phyloP scores from a whole-genome alignment of 805 yeast species.

The Starmera quercuum region DNA sequence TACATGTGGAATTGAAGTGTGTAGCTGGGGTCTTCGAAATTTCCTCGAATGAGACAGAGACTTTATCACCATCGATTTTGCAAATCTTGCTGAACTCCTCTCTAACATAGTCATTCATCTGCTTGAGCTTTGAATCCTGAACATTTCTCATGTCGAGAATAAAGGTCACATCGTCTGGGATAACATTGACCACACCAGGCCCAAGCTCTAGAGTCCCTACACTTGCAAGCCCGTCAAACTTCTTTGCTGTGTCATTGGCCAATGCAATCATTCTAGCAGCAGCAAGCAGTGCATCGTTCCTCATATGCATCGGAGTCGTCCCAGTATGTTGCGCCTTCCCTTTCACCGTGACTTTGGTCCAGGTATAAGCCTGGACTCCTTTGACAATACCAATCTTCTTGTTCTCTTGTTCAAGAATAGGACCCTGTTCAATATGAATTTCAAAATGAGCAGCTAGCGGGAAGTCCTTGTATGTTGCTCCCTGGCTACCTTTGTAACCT shows the following conservation, averaged over 20 bases:
- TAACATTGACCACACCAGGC: conserved; percentile 61
- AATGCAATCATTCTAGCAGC: conserved; percentile 49
- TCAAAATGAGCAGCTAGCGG: conserved; percentile 68
- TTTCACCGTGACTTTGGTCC: conserved; percentile 48
- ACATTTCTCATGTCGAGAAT: conserved; percentile 56
- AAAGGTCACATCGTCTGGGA: conserved; percentile 54
- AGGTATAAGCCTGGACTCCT: conserved; percentile 59
- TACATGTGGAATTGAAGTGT: conserved; percentile 44
- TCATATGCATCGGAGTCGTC: conserved; percentile 55
- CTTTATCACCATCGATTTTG: conserved; percentile 21
- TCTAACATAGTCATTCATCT: conserved; percentile 31
- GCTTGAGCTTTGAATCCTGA: conserved; percentile 32
- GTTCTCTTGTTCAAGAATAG: conserved; percentile 48
- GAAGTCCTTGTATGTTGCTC: conserved; percentile 39
- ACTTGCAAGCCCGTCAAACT: conserved; percentile 45
- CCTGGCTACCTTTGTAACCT: conserved; percentile 50
- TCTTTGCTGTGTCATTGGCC: conserved; percentile 47
- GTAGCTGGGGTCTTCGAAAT: conserved; percentile 49
- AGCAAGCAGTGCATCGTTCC: conserved; percentile 56
- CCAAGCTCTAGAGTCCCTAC: conserved; percentile 49
- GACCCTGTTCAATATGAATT: conserved; percentile 74
- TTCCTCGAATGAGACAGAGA: conserved; percentile 32
- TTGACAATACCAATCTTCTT: conserved; percentile 57
- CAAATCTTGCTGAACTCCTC: conserved; percentile 29
- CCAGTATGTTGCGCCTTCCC: conserved; percentile 73